Conservation (phyloP, 2,329 filamentous ascomycete species). For the Diaporthe velutina region DNA sequence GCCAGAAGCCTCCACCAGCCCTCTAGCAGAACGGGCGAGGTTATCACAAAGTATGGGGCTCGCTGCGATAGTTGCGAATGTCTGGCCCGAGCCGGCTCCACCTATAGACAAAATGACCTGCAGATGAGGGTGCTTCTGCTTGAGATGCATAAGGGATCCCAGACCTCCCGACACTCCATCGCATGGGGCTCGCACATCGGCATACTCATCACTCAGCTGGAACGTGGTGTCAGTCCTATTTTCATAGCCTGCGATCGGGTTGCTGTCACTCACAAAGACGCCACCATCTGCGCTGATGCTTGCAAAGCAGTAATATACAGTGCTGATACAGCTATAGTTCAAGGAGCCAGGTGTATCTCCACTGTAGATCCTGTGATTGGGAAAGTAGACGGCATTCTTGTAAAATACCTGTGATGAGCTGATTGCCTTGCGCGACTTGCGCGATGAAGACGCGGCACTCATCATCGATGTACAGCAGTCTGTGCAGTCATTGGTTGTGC, state of each 20-base stretch:
- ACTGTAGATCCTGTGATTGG: slow-evolving; percentile 81
- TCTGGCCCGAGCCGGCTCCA: slow-evolving; percentile 73
- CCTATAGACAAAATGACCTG: slow-evolving; percentile 84
- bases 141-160: slow-evolving; percentile 79
- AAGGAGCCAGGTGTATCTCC: slow-evolving; percentile 80
- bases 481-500: not conserved
- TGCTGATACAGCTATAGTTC: slow-evolving; percentile 82
- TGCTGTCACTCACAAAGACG: slow-evolving; percentile 73
- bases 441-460: slow-evolving; percentile 57
- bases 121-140: slow-evolving; percentile 77
- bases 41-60: slow-evolving; percentile 72
- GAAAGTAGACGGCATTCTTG: slow-evolving; percentile 86
- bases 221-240: not conserved
- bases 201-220: slow-evolving; percentile 84
- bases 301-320: slow-evolving; percentile 87
- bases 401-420: slow-evolving; percentile 66
- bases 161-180: slow-evolving; percentile 80
- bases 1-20: slow-evolving; percentile 77
- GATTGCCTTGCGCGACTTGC: slow-evolving; percentile 59
- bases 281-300: slow-evolving; percentile 79
- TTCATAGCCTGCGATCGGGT: not conserved
- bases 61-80: slow-evolving; percentile 77
- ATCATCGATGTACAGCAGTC: slow-evolving; percentile 42
- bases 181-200: slow-evolving; percentile 78
- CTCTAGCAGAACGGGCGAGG: slow-evolving; percentile 77